Evolutionary conservation across 176 grass and related monocot genomes (phyloP), one percentile per base, ranked within the genome.

Genomic region (Bothriochloa decipiens): DNA sequence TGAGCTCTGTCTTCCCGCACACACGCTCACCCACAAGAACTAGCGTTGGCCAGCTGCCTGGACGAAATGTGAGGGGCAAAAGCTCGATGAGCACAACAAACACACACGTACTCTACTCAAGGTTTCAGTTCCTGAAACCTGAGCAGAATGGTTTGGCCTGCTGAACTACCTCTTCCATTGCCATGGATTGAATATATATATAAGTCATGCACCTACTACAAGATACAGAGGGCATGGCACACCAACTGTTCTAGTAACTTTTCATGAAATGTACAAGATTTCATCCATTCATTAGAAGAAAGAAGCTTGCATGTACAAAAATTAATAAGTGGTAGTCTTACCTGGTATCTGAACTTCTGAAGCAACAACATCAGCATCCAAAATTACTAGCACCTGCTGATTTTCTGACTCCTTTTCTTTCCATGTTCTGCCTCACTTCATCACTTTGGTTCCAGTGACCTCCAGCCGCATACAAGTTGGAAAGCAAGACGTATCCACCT

Each of bases 401-500:
- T 81, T 93, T 93, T 70, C 65, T 88, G 29, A 90, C 78, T 28
- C 88, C 85, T 88, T 78, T 73, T 36, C 29, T 85, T 58, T 80
- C 78, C 91, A 93, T 93, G 43, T 28, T 68, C 41, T 88, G 74
- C 71, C 85, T 93, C 11, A 90, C 76, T 82, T 76, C 65, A 28
- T 85, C 78, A 43, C 82, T 82, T 50, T 78, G 78, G 58, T 72
- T 90, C 85, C 91, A 90, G 11, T 86, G 86, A 61, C 87, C 91
- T 80, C 79, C 70, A 71, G 91, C 67, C 46, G 88, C 91, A 88
- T 90, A 90, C 68, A 85, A 37, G 32, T 90, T 90, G 42, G 91
- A 93, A 61, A 93, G 85, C 73, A 90, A 71, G 52, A 93, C 75
- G 28, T 93, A 90, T 46, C 78, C 91, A 83, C 88, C 74, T 79